Conservation (phyloP, 129 eudicot genomes). For the Heracleum sosnowskyi region DNA sequence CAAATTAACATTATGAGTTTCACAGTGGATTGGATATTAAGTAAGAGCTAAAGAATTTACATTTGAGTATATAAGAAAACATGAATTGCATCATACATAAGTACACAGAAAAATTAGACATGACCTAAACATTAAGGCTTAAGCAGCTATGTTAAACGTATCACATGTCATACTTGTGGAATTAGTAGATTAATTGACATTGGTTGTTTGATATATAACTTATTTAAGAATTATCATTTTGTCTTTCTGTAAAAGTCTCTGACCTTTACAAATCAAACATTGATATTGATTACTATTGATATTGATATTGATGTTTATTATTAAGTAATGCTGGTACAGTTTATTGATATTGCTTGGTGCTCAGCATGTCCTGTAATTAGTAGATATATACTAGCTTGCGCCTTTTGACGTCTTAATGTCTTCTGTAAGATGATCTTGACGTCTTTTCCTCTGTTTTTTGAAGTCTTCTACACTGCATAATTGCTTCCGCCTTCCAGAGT, state of each 20-base stretch:
- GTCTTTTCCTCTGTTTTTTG: too few relatives aligned
- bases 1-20: neutral
- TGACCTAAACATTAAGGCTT: neutral
- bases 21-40: neutral
- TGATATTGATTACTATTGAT: too few relatives aligned
- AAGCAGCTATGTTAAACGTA: neutral
- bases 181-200: neutral
- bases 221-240: neutral
- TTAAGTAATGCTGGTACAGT: too few relatives aligned
- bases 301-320: too few relatives aligned
- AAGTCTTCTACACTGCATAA: too few relatives aligned
- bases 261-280: constrained; percentile 15
- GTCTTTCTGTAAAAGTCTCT: neutral
- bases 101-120: neutral
- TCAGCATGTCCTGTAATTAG: too few relatives aligned
- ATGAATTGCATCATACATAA: neutral
- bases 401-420: too few relatives aligned
- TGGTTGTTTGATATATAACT: neutral
- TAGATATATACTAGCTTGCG: too few relatives aligned
- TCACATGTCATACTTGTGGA: neutral
- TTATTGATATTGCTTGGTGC: too few relatives aligned
- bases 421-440: too few relatives aligned
- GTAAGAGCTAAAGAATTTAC: neutral
- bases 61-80: neutral
- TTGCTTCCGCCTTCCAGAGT: too few relatives aligned